phyloP scores from a whole-genome alignment of 768 basidiomycete genomes.

The Suillus fuscotomentosus region DNA sequence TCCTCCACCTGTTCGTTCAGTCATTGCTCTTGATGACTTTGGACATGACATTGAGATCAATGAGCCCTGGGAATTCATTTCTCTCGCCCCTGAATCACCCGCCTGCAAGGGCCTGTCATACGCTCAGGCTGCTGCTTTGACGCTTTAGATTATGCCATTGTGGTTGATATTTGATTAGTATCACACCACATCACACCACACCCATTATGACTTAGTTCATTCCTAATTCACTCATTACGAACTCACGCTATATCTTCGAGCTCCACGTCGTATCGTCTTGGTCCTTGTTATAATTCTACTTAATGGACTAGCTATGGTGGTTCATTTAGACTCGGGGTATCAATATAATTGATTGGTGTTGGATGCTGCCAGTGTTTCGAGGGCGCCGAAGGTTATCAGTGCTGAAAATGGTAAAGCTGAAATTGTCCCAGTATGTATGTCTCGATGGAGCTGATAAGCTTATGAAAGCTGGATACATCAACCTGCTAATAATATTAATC shows the following conservation, averaged over 20 bases:
- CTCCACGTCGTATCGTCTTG: neutral
- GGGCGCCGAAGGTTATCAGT: neutral
- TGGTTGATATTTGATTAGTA: slow-evolving; percentile 2
- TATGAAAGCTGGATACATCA: no score
- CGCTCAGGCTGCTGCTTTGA: slow-evolving; percentile 25
- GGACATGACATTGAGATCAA: slow-evolving; percentile 17
- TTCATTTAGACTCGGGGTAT: slow-evolving; percentile 10
- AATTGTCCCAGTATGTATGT: neutral
- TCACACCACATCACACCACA: slow-evolving; percentile 5
- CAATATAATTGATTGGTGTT: neutral
- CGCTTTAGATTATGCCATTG: slow-evolving; percentile 15
- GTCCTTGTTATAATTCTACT: slow-evolving; percentile 4
- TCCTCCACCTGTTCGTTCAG: slow-evolving; percentile 29
- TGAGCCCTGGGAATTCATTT: slow-evolving; percentile 32
- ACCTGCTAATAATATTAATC: neutral
- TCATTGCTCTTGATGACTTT: slow-evolving; percentile 30
- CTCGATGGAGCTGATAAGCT: neutral
- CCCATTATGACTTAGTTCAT: slow-evolving; percentile 16
- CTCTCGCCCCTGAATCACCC: slow-evolving; percentile 26
- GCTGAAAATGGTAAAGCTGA: neutral
- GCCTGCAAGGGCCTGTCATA: slow-evolving; percentile 32
- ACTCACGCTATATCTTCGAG: slow-evolving; percentile 4
- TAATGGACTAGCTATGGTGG: slow-evolving; percentile 16
- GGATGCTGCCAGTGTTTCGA: neutral
- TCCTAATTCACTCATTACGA: slow-evolving; percentile 15